Evolutionary conservation across 2,329 filamentous ascomycete genomes (phyloP), one percentile per base, ranked within the genome.

Genomic region (Fusarium nelsonii): DNA sequence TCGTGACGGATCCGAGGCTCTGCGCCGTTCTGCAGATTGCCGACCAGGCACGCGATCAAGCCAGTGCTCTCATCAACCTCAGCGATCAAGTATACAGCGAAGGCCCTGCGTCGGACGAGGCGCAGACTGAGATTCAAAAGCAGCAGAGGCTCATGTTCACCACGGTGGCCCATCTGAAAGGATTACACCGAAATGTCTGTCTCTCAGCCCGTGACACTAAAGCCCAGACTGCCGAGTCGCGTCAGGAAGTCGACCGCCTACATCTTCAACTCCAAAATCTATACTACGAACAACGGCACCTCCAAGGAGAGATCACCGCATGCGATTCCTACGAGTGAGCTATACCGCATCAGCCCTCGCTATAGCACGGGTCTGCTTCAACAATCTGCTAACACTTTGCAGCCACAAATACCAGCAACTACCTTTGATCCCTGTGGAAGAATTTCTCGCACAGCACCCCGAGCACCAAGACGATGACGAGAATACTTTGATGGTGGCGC

Each of bases 211-310:
- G 96, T 70, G 89, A 93, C 72, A 97, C 94, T 15, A 98, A 98
- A 79, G 85, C 91, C 54, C 84, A 89, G 72, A 98, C 96, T 1
- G 91, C 93, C 32, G 93, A 97, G 78, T 92, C 92, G 49, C 89
- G 94, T 49, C 92, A 95, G 74, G 93, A 97, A 80, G 93, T 98
- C 69, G 96, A 99, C 78, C 89, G 91, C 50, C 84, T 99, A 65
- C 94, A 98, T 77, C 85, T 99, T 37, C 92, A 97, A 76, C 85
- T 99, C 57, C 95, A 98, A 80, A 99, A 99, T 76, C 83, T 99
- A 9, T 97, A 96, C 79, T 99, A 99, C 77, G 95, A 99, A 80
- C 94, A 98, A 81, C 86, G 93, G 56, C 94, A 97, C 79, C 83
- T 99, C 56, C 89, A 92, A 69, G 92, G 92, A 49, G 96, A 99